Conservation (phyloP, 148 eudicot genomes). For the Persicaria tinctoria region DNA sequence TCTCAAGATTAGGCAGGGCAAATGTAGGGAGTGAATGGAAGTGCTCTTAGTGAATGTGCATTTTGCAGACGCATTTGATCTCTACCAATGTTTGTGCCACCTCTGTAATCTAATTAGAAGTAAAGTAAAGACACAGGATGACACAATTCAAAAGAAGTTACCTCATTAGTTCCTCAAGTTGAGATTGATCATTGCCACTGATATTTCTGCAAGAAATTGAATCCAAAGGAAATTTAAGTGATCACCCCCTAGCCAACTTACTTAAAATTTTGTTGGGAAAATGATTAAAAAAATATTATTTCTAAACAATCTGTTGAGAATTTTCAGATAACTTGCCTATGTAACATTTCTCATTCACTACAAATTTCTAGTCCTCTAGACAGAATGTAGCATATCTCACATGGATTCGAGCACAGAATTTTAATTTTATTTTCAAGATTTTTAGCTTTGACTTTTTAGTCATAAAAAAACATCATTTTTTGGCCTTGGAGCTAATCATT, state of each 20-base stretch:
- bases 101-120: not conserved
- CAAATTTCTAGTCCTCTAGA: too few species aligned
- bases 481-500: not conserved
- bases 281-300: too few species aligned
- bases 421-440: too few species aligned
- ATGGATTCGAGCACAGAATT: too few species aligned
- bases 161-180: slow-evolving; percentile 75
- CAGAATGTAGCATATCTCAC: too few species aligned
- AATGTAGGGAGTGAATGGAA: not conserved
- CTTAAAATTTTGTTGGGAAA: not conserved
- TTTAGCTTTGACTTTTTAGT: too few species aligned
- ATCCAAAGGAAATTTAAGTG: not conserved
- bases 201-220: slow-evolving; percentile 32
- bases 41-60: not conserved
- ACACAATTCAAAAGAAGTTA: slow-evolving; percentile 13
- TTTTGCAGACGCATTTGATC: not conserved
- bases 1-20: not conserved
- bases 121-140: not conserved
- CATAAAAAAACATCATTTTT: too few species aligned
- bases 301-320: not conserved
- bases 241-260: not conserved
- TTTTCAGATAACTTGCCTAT: not conserved
- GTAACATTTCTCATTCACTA: too few species aligned
- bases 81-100: not conserved
- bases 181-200: slow-evolving; percentile 25